Evolutionary conservation across 1,139 yeast species (phyloP).

Genomic region (Casaregolazyma suthepensis): DNA sequence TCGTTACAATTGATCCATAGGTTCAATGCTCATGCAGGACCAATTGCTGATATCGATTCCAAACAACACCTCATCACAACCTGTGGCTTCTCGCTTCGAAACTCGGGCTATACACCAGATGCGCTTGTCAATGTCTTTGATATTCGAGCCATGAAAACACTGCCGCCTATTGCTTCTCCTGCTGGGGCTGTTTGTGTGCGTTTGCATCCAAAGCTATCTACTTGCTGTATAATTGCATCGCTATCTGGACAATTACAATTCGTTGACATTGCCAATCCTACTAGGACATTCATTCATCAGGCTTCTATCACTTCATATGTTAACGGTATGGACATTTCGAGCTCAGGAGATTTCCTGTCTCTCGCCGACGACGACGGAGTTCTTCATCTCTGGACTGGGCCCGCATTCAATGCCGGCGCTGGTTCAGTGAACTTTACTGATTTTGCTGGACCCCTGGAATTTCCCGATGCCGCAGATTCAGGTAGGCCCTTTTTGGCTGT

Average conservation of each 20-base stretch:
- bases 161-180: slow-evolving; percentile 81
- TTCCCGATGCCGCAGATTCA: slow-evolving; percentile 35
- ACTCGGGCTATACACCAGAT: slow-evolving; percentile 52
- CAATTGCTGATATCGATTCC: slow-evolving; percentile 71
- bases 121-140: slow-evolving; percentile 84
- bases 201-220: slow-evolving; percentile 82
- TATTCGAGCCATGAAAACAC: slow-evolving; percentile 61
- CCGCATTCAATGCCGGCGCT: slow-evolving; percentile 24
- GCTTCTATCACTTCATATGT: slow-evolving; percentile 39
- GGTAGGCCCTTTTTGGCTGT: slow-evolving; percentile 22
- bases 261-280: slow-evolving; percentile 75
- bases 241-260: slow-evolving; percentile 77
- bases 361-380: slow-evolving; percentile 61
- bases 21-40: slow-evolving; percentile 68
- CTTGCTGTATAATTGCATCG: slow-evolving; percentile 70
- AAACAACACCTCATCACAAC: slow-evolving; percentile 73
- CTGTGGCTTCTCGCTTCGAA: slow-evolving; percentile 69
- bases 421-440: slow-evolving; percentile 38
- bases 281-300: slow-evolving; percentile 44
- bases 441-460: slow-evolving; percentile 46
- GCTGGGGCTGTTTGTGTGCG: slow-evolving; percentile 84
- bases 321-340: slow-evolving; percentile 57
- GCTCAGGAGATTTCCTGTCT: slow-evolving; percentile 74
- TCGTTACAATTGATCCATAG: slow-evolving; percentile 50
- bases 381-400: slow-evolving; percentile 66